Conservation (phyloP, 1,284 basidiomycete genomes). For the Leccinum idahoense region DNA sequence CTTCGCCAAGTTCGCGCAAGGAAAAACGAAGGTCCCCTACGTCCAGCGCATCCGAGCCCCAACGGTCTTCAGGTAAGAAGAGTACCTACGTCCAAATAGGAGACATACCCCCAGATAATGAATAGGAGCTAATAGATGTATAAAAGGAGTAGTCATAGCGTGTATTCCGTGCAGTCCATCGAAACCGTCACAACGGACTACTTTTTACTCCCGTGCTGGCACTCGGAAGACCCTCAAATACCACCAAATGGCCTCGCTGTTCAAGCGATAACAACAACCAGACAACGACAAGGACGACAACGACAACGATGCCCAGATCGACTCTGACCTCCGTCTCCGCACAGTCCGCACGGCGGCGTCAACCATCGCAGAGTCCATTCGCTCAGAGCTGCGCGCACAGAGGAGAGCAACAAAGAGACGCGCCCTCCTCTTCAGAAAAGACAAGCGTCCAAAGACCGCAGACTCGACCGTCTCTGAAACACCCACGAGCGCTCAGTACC, state of each 20-base stretch:
- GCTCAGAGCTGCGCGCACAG: slow-evolving; percentile 70
- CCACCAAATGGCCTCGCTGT: slow-evolving; percentile 26
- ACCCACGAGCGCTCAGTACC: slow-evolving; percentile 30
- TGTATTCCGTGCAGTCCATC: too few species aligned
- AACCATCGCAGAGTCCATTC: slow-evolving; percentile 81
- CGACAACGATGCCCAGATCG: slow-evolving; percentile 56
- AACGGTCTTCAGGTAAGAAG: slow-evolving; percentile 11
- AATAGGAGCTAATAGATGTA: too few species aligned
- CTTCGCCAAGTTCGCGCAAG: slow-evolving; percentile 44
- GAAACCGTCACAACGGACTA: too few species aligned
- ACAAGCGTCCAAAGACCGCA: slow-evolving; percentile 41
- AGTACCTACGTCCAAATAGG: too few species aligned
- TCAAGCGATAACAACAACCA: slow-evolving; percentile 26
- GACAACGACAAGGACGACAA: slow-evolving; percentile 47
- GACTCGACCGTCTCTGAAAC: slow-evolving; percentile 22
- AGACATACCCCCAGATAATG: too few species aligned
- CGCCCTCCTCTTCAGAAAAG: slow-evolving; percentile 49
- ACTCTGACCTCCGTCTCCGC: slow-evolving; percentile 67
- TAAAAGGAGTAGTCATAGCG: too few species aligned
- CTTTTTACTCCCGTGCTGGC: background rate
- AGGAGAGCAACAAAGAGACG: slow-evolving; percentile 53
- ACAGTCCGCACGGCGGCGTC: slow-evolving; percentile 71
- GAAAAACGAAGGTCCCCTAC: slow-evolving; percentile 28
- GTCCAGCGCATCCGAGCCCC: slow-evolving; percentile 16
- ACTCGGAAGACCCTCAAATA: slow-evolving; percentile 35